Evolutionary conservation across 352 stramenopile genomes (phyloP), one percentile per base, ranked within the genome.

Genomic region (Globisporangium perplexum): DNA sequence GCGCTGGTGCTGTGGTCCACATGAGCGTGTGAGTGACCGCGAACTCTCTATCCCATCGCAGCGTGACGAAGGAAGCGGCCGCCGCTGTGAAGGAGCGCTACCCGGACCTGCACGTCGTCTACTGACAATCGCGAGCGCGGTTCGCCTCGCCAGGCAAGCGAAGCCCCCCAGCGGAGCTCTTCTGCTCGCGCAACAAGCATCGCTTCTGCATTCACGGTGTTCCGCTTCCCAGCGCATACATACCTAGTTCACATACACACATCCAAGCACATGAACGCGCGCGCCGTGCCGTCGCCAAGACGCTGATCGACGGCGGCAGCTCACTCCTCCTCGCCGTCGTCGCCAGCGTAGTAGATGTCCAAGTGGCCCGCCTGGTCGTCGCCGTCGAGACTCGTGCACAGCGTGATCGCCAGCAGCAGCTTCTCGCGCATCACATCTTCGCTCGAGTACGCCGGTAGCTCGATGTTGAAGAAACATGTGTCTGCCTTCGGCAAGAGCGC

Each of bases 391-490:
- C 81, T 91, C n/a, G 77, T 91, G 55, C 81, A 91, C 55, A 88
- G 51, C 17, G 80, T 88, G 47, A 91, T 91, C 7, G 81, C 83
- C 20, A 87, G 56, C 44, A 86, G 63, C 30, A 93, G 55, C 45
- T 86, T 86, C 49, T 88, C 65, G 3, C 70, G 66, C 80, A 90
- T 89, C 31, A 86, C 62, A 18, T 74, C 66, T 47, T 88, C 71
- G 22, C 57, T 79, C 20, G 80, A 88, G 65, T 93, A 93, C 39
- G 78, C 76, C 8, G 83, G 83, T 1, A 93, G 60, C 59, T 91
- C 80, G 49, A 93, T 80, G 49, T 93, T 93, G 66, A 93, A 93
- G 43, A 93, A 93, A 42, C 83, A 93, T 30, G 83, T 93, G 44
- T 93, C 83, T 1, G 83, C 77, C 55, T 88, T 90, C 38, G 83